Base-by-base conservation (phyloP, 2,329 filamentous ascomycete species). In the Cryphonectria japonica region DNA sequence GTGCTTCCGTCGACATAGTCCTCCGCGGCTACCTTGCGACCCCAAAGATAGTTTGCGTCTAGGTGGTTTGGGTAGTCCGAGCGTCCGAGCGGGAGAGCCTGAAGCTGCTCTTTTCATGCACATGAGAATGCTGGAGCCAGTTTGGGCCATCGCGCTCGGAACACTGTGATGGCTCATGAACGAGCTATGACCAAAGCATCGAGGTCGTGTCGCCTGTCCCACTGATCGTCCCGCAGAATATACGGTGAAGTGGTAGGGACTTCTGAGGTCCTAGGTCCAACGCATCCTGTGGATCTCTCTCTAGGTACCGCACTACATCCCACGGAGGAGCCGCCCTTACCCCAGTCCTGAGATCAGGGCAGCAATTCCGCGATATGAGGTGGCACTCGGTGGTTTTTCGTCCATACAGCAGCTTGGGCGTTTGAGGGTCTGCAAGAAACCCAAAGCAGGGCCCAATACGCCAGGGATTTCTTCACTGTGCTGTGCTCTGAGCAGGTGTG, bases 261-360 rank as follows among this genome's bases (percentile, higher is more conserved):
- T n/a, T 50, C 37, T 50, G 37, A 64, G 43, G 60, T 29, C 37
- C n/a, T 11, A 43, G 19, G 64, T 41, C 60, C 67, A 69, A 32
- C 60, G 59, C 67, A 69, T 39, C 60, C 34, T 64, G 67, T 64
- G 67, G 67, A 64, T 64, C 67, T 54, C 6, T n/a, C 46, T 50
- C 46, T 50, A 50, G 46, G 46, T 50, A 50, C 46, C 46, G 19
- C 16, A 22, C 22, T 61, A 41, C 59, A 54, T 62, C n/a, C 22
- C 67, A 69, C 67, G 67, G 67, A 64, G 59, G 67, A 60, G 67
- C 67, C 67, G 67, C 41, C 11, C 39, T 26, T 57, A 57, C 59
- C 59, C 67, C 67, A 41, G 67, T 69, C 67, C 16, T 41, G 46
- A 63, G 46, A 54, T 57, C 43, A 41, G 60, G 60, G 67, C 46